These are phyloP conservation scores for Poa annua DNA, from an alignment of 176 grass and related monocot genomes.

Conservation along the genomic window DNA sequence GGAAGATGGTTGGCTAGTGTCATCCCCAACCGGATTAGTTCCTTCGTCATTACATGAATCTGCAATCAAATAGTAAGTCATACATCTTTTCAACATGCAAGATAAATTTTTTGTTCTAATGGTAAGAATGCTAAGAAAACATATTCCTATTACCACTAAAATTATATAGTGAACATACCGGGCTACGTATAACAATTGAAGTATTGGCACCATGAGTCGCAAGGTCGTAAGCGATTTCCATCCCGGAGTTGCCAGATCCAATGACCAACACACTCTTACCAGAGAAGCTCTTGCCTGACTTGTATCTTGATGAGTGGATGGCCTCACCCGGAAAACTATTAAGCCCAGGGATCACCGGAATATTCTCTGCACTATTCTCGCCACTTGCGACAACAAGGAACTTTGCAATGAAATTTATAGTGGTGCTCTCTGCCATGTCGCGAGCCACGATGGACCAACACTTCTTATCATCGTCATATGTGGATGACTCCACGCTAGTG, in stretches of 20 bases:
- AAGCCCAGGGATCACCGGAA: constrained; percentile 36
- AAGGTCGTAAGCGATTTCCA: constrained; percentile 67
- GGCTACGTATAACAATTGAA: constrained; percentile 40
- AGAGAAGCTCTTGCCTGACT: constrained; percentile 31
- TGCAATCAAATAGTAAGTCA: not conserved
- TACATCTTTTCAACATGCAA: not conserved
- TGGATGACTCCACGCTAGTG: not conserved
- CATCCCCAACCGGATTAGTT: constrained; percentile 54
- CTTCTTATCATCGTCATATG: not conserved
- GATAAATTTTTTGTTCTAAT: not conserved
- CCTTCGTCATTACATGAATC: constrained; percentile 58
- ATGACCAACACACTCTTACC: constrained; percentile 43
- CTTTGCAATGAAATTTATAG: not conserved
- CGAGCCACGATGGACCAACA: not conserved
- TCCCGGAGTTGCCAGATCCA: constrained; percentile 55
- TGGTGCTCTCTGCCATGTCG: not conserved
- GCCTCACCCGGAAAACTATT: constrained; percentile 21
- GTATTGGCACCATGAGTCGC: constrained; percentile 32
- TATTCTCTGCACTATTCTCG: constrained; percentile 32
- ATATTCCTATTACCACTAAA: not conserved
- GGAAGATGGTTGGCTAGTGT: constrained; percentile 33
- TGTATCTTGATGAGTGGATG: constrained; percentile 43
- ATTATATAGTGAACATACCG: constrained; percentile 29
- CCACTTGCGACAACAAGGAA: constrained; percentile 57
- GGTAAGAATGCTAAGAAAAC: not conserved